Evolutionary conservation across 78 protist genomes (phyloP).

Genomic region (Dictyostelium intermedium): DNA sequence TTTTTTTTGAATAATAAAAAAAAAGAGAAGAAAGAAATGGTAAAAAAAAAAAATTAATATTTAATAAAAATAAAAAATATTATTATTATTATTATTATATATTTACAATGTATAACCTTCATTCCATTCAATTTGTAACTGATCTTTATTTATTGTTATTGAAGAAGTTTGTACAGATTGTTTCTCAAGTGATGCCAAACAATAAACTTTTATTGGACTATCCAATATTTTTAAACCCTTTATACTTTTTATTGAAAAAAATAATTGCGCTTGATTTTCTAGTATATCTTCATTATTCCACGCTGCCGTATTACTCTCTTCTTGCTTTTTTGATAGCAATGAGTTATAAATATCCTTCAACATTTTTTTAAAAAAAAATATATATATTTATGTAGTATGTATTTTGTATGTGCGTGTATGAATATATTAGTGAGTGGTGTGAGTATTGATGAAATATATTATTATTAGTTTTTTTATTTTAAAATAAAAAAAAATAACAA

Average conservation of each 20-base stretch:
- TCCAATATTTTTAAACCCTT: constrained; percentile 39
- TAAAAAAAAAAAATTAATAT: neutral
- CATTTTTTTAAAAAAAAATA: neutral
- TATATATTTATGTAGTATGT: too few relatives aligned
- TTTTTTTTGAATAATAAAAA: neutral
- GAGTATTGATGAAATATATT: too few relatives aligned
- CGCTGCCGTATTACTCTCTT: neutral
- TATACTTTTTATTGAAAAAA: constrained; percentile 58
- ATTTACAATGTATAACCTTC: constrained; percentile 79
- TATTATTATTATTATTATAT: neutral
- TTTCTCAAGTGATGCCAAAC: constrained; percentile 59
- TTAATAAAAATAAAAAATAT: neutral
- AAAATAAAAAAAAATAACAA: too few relatives aligned
- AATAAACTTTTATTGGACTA: constrained; percentile 30
- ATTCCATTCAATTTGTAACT: constrained; percentile 56
- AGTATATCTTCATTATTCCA: constrained; percentile 19
- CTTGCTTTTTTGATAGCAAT: constrained; percentile 22
- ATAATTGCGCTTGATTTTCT: constrained; percentile 59
- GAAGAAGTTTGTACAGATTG: constrained; percentile 70
- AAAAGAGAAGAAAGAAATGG: neutral
- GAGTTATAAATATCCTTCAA: constrained; percentile 19
- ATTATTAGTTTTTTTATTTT: too few relatives aligned
- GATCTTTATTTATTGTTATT: neutral
- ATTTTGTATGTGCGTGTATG: neutral
- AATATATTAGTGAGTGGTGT: neutral